Conservation (phyloP, 2,329 filamentous ascomycete species). For the Penicillium italicum region DNA sequence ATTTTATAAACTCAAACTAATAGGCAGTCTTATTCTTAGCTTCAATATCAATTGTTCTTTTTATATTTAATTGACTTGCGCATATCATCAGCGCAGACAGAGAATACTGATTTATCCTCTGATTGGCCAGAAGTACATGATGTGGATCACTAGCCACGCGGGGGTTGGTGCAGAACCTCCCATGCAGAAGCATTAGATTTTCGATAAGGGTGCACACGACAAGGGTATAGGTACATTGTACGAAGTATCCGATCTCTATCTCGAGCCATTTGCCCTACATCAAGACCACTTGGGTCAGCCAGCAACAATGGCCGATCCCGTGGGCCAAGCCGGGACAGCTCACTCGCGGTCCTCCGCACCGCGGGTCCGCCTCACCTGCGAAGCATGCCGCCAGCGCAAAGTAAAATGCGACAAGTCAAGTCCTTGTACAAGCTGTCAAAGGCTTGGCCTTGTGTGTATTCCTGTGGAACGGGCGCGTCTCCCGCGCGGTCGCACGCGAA, state of each 20-base stretch:
- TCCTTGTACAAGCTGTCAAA: conserved; percentile 32
- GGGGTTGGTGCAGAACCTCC: background rate
- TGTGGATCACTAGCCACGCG: background rate
- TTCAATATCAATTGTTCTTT: background rate
- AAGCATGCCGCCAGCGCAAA: conserved; percentile 33
- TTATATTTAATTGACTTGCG: background rate
- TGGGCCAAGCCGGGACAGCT: background rate
- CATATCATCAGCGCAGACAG: background rate
- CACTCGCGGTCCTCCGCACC: conserved; percentile 17
- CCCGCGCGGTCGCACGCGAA: conserved; percentile 31
- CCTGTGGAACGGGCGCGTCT: conserved; percentile 33
- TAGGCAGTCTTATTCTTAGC: background rate
- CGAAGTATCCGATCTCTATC: too few species aligned
- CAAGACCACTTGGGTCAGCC: background rate
- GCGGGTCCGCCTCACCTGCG: conserved; percentile 29
- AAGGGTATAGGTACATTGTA: background rate
- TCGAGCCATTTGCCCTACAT: background rate
- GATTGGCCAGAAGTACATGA: background rate
- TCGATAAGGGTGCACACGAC: background rate
- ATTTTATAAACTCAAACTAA: background rate
- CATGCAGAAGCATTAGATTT: background rate
- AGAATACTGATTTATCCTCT: background rate
- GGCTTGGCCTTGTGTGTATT: conserved; percentile 25
- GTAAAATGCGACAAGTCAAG: conserved; percentile 35
- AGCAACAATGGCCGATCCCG: background rate